Evolutionary conservation across 2,329 filamentous ascomycete species (phyloP).

Genomic region (Arthrocladium fulminans): DNA sequence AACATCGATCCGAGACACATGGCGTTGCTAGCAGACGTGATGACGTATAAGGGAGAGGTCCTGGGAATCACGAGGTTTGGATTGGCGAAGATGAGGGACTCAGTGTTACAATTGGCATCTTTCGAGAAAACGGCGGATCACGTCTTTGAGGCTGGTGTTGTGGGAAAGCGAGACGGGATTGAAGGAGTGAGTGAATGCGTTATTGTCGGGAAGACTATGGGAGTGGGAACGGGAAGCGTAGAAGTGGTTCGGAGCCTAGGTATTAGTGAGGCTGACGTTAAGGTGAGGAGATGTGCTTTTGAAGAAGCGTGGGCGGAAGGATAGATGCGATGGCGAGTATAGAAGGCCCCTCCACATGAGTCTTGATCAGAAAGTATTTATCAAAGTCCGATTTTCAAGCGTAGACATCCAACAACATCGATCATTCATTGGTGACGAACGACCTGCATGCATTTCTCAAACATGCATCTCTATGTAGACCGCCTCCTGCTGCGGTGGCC

Average conservation of each 20-base stretch:
- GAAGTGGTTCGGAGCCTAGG: constrained; percentile 73
- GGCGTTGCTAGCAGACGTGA: constrained; percentile 92
- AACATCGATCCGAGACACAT: constrained; percentile 95
- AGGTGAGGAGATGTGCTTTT: constrained; percentile 53
- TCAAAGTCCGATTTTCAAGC: too few species aligned
- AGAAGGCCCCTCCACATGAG: too few species aligned
- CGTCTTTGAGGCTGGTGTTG: constrained; percentile 85
- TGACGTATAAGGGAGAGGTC: constrained; percentile 98
- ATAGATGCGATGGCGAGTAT: too few species aligned
- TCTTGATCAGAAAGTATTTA: too few species aligned
- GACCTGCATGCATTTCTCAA: too few species aligned
- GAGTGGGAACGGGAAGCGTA: constrained; percentile 83
- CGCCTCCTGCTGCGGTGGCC: too few species aligned
- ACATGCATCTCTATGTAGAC: too few species aligned
- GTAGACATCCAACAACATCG: too few species aligned
- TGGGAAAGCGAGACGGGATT: constrained; percentile 84
- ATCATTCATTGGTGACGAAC: too few species aligned
- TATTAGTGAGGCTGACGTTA: constrained; percentile 52
- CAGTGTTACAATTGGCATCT: constrained; percentile 82
- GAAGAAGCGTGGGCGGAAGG: constrained; percentile 48
- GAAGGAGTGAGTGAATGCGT: constrained; percentile 95
- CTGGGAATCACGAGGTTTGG: constrained; percentile 95
- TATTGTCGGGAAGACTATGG: constrained; percentile 95
- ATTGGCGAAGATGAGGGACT: constrained; percentile 91
- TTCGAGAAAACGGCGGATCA: constrained; percentile 99